These are phyloP conservation scores for Metschnikowia corniflorae DNA, from an alignment of 805 yeast species.

Conservation along the genomic window DNA sequence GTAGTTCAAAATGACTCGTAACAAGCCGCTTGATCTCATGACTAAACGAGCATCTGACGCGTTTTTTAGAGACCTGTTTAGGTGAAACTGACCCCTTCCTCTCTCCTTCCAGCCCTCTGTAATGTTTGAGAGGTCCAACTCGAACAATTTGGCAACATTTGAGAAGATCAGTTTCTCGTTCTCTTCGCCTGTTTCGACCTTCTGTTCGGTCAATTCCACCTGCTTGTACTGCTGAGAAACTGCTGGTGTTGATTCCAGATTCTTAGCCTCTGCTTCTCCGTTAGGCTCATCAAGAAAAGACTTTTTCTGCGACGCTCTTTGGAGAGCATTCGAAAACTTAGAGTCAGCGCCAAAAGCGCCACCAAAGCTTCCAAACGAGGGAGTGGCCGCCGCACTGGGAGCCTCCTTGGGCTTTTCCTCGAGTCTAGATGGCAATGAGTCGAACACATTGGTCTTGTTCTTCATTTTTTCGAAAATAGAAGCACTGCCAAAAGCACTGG, in stretches of 20 bases:
- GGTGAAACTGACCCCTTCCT: slow-evolving; percentile 84
- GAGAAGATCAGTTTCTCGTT: slow-evolving; percentile 66
- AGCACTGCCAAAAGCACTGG: slow-evolving; percentile 37
- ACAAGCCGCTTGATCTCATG: slow-evolving; percentile 86
- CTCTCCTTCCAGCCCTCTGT: slow-evolving; percentile 92
- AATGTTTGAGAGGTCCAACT: slow-evolving; percentile 60
- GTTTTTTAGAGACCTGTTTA: slow-evolving; percentile 49
- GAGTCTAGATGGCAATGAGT: slow-evolving; percentile 5
- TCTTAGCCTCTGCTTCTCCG: slow-evolving; percentile 16
- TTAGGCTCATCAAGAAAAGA: slow-evolving; percentile 52
- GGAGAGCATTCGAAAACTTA: slow-evolving; percentile 53
- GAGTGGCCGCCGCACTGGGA: slow-evolving; percentile 4
- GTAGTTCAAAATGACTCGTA: slow-evolving; percentile 76
- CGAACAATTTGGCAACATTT: slow-evolving; percentile 75
- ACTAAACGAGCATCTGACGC: slow-evolving; percentile 60
- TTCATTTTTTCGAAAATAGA: slow-evolving; percentile 24
- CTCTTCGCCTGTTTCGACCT: slow-evolving; percentile 85
- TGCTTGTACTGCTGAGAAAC: slow-evolving; percentile 44
- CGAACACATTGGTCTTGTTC: slow-evolving; percentile 26
- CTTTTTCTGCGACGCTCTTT: slow-evolving; percentile 47
- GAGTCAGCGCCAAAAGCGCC: slow-evolving; percentile 38
- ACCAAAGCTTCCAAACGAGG: slow-evolving; percentile 12
- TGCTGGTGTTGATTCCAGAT: slow-evolving; percentile 3
- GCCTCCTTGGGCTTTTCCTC: background rate
- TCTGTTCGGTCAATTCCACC: slow-evolving; percentile 55